phyloP scores from a whole-genome alignment of 2,329 filamentous ascomycete genomes.

The Pseudodiploospora longispora region DNA sequence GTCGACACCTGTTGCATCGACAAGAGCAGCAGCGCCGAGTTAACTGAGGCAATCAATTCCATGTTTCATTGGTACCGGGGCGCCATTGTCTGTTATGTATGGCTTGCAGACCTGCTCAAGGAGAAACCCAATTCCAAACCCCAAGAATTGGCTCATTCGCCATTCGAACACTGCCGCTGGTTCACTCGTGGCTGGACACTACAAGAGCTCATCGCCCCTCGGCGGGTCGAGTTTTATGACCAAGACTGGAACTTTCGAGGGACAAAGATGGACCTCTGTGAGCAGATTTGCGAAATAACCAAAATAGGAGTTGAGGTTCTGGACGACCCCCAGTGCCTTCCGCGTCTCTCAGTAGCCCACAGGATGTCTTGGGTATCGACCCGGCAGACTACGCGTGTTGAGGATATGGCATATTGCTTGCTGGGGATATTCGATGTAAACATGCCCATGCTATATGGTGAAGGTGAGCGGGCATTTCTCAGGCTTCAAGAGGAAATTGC shows the following conservation, averaged over 20 bases:
- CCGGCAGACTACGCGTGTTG: slow-evolving; percentile 14
- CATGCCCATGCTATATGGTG: slow-evolving; percentile 19
- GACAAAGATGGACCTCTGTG: not conserved
- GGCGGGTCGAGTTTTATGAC: slow-evolving; percentile 18
- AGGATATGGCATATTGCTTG: slow-evolving; percentile 19
- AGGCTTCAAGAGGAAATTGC: slow-evolving; percentile 18
- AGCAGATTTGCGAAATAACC: not conserved
- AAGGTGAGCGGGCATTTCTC: slow-evolving; percentile 10
- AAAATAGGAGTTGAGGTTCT: not conserved
- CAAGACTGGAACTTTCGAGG: slow-evolving; percentile 11
- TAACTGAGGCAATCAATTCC: slow-evolving; percentile 9
- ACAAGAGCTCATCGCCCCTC: slow-evolving; percentile 22
- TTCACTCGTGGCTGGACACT: slow-evolving; percentile 10
- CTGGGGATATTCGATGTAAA: slow-evolving; percentile 17
- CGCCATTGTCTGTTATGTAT: slow-evolving; percentile 5
- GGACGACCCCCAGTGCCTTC: not conserved
- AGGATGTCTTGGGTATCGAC: slow-evolving; percentile 16
- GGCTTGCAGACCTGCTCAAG: slow-evolving; percentile 1
- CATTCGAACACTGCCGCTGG: slow-evolving; percentile 14
- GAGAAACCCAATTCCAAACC: not conserved
- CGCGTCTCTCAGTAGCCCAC: slow-evolving; percentile 10
- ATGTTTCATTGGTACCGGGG: slow-evolving; percentile 12
- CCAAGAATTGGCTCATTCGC: not conserved
- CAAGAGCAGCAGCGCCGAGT: slow-evolving; percentile 8
- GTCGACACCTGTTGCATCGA: slow-evolving; percentile 13